phyloP scores from a whole-genome alignment of 805 yeast genomes.

The Aciculoconidium aculeatum region DNA sequence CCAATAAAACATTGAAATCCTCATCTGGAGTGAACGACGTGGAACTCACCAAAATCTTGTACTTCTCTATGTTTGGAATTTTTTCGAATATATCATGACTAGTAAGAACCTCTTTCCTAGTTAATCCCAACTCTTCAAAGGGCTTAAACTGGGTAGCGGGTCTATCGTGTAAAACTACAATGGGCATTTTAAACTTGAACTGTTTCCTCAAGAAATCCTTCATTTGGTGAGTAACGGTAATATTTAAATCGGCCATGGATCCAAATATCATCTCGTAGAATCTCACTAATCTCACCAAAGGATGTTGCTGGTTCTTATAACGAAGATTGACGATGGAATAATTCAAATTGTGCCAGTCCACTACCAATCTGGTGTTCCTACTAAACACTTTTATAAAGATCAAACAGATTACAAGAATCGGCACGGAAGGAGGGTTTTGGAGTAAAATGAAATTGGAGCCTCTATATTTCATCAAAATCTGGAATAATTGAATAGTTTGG shows the following conservation, averaged over 20 bases:
- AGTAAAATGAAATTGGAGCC: slow-evolving; percentile 67
- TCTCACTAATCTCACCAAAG: slow-evolving; percentile 54
- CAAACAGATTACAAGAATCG: slow-evolving; percentile 62
- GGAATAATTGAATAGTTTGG: slow-evolving; percentile 47
- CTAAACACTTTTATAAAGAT: slow-evolving; percentile 44
- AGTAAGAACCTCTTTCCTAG: slow-evolving; percentile 23
- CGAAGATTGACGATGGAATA: slow-evolving; percentile 73
- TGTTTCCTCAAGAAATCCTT: slow-evolving; percentile 49
- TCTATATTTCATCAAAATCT: slow-evolving; percentile 46
- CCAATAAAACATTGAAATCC: slow-evolving; percentile 65
- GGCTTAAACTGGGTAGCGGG: slow-evolving; percentile 71
- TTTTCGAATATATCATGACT: slow-evolving; percentile 23
- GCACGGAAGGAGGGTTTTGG: slow-evolving; percentile 92
- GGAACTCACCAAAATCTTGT: slow-evolving; percentile 72
- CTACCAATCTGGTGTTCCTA: slow-evolving; percentile 56
- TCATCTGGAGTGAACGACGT: slow-evolving; percentile 97
- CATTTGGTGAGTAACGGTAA: slow-evolving; percentile 79
- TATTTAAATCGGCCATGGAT: slow-evolving; percentile 58
- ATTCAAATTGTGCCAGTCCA: slow-evolving; percentile 97
- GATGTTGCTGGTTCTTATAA: slow-evolving; percentile 48
- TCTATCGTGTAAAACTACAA: slow-evolving; percentile 75
- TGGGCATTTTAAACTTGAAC: slow-evolving; percentile 47
- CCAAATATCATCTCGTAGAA: slow-evolving; percentile 62
- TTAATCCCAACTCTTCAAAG: slow-evolving; percentile 21
- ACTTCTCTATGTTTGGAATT: slow-evolving; percentile 24